These are phyloP conservation scores for Coemansia sp. DNA, from an alignment of 192 early-diverging fungal species.

Conservation along the genomic window DNA sequence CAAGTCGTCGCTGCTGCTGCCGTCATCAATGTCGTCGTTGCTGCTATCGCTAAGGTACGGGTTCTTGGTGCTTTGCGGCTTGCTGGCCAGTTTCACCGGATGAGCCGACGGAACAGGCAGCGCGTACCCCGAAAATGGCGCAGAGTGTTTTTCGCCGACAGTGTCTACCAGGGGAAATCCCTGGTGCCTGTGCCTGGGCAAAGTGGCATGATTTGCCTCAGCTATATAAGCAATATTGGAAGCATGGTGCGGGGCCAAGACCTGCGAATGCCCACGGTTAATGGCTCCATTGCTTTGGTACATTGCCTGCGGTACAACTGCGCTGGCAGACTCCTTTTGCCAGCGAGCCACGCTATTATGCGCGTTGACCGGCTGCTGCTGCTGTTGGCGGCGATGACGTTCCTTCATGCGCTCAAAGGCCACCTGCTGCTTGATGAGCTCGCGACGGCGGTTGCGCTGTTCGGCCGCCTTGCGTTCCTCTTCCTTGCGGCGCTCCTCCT, in stretches of 20 bases:
- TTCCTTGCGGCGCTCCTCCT: slow-evolving; percentile 45
- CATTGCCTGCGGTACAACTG: slow-evolving; percentile 6
- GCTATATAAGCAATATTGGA: slow-evolving; percentile 22
- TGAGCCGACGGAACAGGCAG: slow-evolving; percentile 12
- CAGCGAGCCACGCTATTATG: slow-evolving; percentile 30
- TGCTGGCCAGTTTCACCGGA: slow-evolving; percentile 42
- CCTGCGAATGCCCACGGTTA: slow-evolving; percentile 18
- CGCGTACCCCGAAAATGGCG: not conserved
- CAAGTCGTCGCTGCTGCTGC: slow-evolving; percentile 10
- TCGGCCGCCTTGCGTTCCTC: slow-evolving; percentile 50
- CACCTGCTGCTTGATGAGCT: slow-evolving; percentile 52
- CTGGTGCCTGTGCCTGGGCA: not conserved
- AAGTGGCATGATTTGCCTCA: slow-evolving; percentile 5
- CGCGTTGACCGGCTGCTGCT: slow-evolving; percentile 11
- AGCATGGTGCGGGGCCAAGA: not conserved
- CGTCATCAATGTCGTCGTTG: slow-evolving; percentile 11
- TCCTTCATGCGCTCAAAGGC: slow-evolving; percentile 56
- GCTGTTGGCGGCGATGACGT: slow-evolving; percentile 43
- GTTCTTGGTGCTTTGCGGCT: slow-evolving; percentile 20
- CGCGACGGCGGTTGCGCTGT: slow-evolving; percentile 44
- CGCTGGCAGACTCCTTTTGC: slow-evolving; percentile 33
- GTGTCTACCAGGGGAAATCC: slow-evolving; percentile 16
- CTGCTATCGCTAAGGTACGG: slow-evolving; percentile 43
- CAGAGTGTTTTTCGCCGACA: slow-evolving; percentile 1
- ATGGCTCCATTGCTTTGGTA: slow-evolving; percentile 27